Evolutionary conservation across 495 filamentous ascomycete genomes (phyloP).

Genomic region (Penicillium flavigenum): DNA sequence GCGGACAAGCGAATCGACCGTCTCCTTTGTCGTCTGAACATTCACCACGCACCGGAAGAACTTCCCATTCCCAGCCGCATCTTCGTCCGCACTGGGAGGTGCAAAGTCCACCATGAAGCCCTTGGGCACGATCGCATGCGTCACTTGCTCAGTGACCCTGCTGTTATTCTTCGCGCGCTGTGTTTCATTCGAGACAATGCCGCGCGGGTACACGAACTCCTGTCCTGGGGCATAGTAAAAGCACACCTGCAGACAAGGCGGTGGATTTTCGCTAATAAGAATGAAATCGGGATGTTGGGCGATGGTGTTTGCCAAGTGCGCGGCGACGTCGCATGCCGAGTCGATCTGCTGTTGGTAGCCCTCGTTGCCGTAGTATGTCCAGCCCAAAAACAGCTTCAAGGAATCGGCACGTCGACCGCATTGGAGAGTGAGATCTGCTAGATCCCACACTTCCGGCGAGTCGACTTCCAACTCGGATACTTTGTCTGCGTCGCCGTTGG

Average conservation of each 20-base stretch:
- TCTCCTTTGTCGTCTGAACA: constrained; percentile 65
- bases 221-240: constrained; percentile 77
- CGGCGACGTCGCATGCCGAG: constrained; percentile 64
- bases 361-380: constrained; percentile 79
- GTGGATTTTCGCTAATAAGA: constrained; percentile 71
- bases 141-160: constrained; percentile 66
- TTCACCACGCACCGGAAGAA: constrained; percentile 92
- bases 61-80: constrained; percentile 60
- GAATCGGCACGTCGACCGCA: constrained; percentile 84
- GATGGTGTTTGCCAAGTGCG: constrained; percentile 61
- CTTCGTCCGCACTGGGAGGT: constrained; percentile 56
- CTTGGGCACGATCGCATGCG: constrained; percentile 58
- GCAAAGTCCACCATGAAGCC: constrained; percentile 97
- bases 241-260: constrained; percentile 91
- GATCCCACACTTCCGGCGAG: constrained; percentile 71
- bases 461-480: constrained; percentile 35
- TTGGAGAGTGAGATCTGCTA: constrained; percentile 91
- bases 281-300: constrained; percentile 56
- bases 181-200: constrained; percentile 36
- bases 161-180: constrained; percentile 62
- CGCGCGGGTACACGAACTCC: constrained; percentile 42
- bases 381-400: constrained; percentile 81
- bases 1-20: constrained; percentile 72
- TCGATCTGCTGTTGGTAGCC: constrained; percentile 66
- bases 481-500: constrained; percentile 13